These are phyloP conservation scores for Calamus simplicifolius DNA, from an alignment of 176 grass and related monocot genomes.

Conservation along the genomic window DNA sequence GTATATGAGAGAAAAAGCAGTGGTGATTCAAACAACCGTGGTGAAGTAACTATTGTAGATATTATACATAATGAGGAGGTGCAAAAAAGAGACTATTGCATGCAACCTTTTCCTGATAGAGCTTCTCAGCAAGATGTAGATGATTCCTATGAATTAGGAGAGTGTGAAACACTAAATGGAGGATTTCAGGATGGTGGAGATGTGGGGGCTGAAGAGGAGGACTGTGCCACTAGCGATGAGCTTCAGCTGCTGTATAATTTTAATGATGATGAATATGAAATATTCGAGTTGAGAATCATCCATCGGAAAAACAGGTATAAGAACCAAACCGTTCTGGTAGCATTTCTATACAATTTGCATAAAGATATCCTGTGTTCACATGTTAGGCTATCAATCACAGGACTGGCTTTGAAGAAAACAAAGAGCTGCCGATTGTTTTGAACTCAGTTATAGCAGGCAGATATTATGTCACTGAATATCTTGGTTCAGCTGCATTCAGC, in stretches of 20 bases:
- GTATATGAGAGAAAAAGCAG: constrained; percentile 15
- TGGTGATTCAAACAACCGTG: constrained; percentile 8
- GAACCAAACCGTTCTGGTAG: background rate
- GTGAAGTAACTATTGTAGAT: constrained; percentile 13
- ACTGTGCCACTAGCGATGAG: constrained; percentile 43
- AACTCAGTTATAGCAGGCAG: constrained; percentile 84
- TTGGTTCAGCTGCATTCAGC: constrained; percentile 96
- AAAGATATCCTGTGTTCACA: constrained; percentile 39
- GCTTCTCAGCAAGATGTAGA: constrained; percentile 16
- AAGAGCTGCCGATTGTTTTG: constrained; percentile 76
- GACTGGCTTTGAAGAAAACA: constrained; percentile 98
- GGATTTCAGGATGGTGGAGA: constrained; percentile 29
- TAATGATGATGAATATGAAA: constrained; percentile 60
- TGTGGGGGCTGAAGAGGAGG: constrained; percentile 29
- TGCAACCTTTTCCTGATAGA: constrained; percentile 36
- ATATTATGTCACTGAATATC: constrained; percentile 89
- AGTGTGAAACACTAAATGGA: constrained; percentile 24
- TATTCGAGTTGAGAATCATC: constrained; percentile 97
- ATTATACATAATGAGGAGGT: constrained; percentile 39
- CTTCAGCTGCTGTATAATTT: constrained; percentile 55
- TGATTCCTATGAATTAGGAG: constrained; percentile 34
- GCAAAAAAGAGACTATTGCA: constrained; percentile 33
- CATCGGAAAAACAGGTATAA: constrained; percentile 93
- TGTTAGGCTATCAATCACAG: constrained; percentile 39
- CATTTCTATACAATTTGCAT: background rate